Percentiles rank a stretch among this genome's conserved stretches.
phyloP scores from a whole-genome alignment of 2,329 filamentous ascomycete genomes.

The Penicillium digitatum region DNA sequence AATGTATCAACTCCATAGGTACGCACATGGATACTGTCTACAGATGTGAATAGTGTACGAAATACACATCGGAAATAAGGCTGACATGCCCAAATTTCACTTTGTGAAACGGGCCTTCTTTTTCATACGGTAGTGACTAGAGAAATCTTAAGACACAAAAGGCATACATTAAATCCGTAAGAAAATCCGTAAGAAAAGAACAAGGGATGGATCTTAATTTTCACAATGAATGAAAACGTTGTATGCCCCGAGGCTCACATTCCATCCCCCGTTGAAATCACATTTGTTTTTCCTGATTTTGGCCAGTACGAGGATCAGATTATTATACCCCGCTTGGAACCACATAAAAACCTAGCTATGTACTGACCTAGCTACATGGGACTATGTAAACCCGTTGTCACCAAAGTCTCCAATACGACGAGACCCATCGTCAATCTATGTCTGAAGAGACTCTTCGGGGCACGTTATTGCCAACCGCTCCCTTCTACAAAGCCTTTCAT shows the following conservation, averaged over 20 bases:
- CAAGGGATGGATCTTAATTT: background rate
- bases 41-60: background rate
- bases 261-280: background rate
- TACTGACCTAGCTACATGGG: background rate
- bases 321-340: too few species aligned
- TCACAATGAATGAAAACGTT: background rate
- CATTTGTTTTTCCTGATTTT: background rate
- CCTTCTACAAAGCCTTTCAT: too few species aligned
- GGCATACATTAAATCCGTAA: background rate
- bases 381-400: background rate
- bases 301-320: background rate
- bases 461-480: background rate
- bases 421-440: too few species aligned
- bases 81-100: background rate
- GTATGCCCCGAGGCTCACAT: background rate
- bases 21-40: background rate
- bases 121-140: background rate
- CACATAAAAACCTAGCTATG: too few species aligned
- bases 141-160: background rate
- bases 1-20: background rate
- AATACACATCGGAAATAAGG: background rate
- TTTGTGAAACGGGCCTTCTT: background rate
- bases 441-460: background rate
- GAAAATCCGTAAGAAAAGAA: background rate
- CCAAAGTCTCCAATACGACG: too few species aligned